Evolutionary conservation across 2,329 filamentous ascomycete genomes (phyloP).

Genomic region (Aureobasidium sp.): DNA sequence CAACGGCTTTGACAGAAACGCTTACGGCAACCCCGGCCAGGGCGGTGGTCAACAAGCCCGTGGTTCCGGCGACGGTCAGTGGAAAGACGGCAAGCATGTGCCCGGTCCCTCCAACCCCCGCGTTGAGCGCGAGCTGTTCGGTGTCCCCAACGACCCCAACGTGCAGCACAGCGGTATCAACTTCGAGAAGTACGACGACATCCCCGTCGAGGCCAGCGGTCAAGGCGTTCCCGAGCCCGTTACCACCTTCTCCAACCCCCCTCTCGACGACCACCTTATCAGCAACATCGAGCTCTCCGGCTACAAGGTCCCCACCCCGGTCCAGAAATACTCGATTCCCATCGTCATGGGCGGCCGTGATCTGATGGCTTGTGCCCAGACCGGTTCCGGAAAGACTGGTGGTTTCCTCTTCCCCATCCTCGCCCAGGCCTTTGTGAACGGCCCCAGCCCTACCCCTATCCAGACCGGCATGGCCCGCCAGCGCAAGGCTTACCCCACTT

Average conservation of each 20-base stretch:
- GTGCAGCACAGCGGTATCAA: slow-evolving; percentile 99
- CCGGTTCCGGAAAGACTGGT: slow-evolving; percentile 98
- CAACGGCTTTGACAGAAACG: slow-evolving; percentile 54
- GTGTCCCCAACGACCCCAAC: slow-evolving; percentile 78
- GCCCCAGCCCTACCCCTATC: slow-evolving; percentile 64
- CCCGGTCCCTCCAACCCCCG: slow-evolving; percentile 82
- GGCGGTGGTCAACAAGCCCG: slow-evolving; percentile 53
- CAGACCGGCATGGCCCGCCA: slow-evolving; percentile 79
- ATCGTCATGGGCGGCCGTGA: slow-evolving; percentile 98
- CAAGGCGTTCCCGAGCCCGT: slow-evolving; percentile 90
- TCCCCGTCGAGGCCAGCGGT: slow-evolving; percentile 94
- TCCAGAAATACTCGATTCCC: slow-evolving; percentile 98
- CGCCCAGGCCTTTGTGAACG: slow-evolving; percentile 90
- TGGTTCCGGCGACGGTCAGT: slow-evolving; percentile 90
- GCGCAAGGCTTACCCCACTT: slow-evolving; percentile 96
- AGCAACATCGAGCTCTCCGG: slow-evolving; percentile 88
- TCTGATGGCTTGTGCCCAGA: slow-evolving; percentile 99
- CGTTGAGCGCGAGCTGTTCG: slow-evolving; percentile 92
- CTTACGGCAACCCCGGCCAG: slow-evolving; percentile 53
- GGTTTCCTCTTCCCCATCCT: slow-evolving; percentile 99
- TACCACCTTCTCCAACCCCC: slow-evolving; percentile 84
- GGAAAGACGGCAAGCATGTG: slow-evolving; percentile 95
- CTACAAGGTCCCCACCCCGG: slow-evolving; percentile 93
- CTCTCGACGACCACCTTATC: slow-evolving; percentile 88
- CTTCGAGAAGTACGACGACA: slow-evolving; percentile 99